Evolutionary conservation across 2,329 filamentous ascomycete genomes (phyloP), one percentile per base, ranked within the genome.

Genomic region (Xylaria sp.): DNA sequence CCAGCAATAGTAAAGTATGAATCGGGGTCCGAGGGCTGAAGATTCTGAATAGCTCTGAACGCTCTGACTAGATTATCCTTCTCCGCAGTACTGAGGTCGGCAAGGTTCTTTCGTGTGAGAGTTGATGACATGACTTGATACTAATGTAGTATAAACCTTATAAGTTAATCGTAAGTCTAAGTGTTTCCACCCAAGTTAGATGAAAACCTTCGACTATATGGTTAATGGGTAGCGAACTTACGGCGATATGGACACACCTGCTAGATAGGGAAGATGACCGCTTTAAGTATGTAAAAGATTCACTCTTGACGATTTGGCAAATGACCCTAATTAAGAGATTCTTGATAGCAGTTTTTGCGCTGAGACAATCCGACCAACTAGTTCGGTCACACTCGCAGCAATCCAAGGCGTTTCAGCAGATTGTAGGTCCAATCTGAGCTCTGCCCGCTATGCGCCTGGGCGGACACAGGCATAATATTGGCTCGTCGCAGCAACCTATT

Each of bases 1-100:
- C 64, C 32, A 21, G 64, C 42, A 47, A 66, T 66, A 5, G 58
- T 66, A 11, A 66, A 66, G 14, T 45, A 66, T 1, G 64, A 66
- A 21, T 66, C 64, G 9, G 42, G 53, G 14, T 62, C 51, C 1
- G 42, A 42, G 5, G 45, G 51, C 3, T 32, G 3, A 12, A 66
- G 64, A 9, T 9, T 9, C 50, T 67, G 32, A 12, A 62, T 62
- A 17, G 24, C 45, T 8, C 11, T 45, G 32, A 67, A 67, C 21
- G 64, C 64, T 17, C n/a, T 45, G 42, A 66, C 64, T 11, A 66
- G 51, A 21, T 66, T 53, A 17, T 66, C 53, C 5, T n/a, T 62
- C 34, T 62, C 64, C 45, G 51, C 34, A n/a, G 27, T 58, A 8
- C 1, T 36, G 24, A 67, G 59, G 19, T 17, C 17, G 9, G 24